Evolutionary conservation across 805 yeast genomes (phyloP), one percentile per base, ranked within the genome.

Genomic region (Wickerhamiella azymoides): DNA sequence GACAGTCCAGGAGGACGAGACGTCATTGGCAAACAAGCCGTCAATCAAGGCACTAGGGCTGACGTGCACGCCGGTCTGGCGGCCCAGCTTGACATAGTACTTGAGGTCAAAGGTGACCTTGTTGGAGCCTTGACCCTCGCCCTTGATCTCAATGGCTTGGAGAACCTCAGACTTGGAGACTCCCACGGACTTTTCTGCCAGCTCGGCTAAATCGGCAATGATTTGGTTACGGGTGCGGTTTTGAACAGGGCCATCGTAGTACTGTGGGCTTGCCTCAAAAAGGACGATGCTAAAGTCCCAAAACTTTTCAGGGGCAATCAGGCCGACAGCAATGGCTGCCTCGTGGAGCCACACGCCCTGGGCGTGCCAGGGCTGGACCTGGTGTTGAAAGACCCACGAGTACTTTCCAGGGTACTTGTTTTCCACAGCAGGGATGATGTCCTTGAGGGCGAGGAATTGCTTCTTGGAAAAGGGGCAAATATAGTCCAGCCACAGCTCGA

Each of bases 341-440:
- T 85, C 94, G 58, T 80, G 80, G 35, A 77, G 66, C 32, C 75
- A 62, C 5, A 74, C 71, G 1, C 89, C 79, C 47, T 77, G 74
- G 38, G 88, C 79, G 60, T 85, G 95, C 94, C 94, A 85, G 52
- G 93, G 92, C 65, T 85, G 95, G n/a, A 81, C 69, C 36, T 79
- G 85, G 56, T 83, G 80, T 50, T 77, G 71, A 60, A 80, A 75
- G 10, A 77, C 73, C 50, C 83, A 70, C 52, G 75, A 74, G 54
- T 79, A 73, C 49, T 71, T 60, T 47, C 68, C 69, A 1, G 78
- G 72, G 43, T 67, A 63, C 45, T 68, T 62, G 26, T 60, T 50
- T 41, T 70, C 67, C 40, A 79, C 62, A 25, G 57, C 50, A 16
- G 85, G 86, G 35, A 77, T 67, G 7, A 81, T 67, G 30, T 69